Base-by-base conservation (phyloP, 768 basidiomycete genomes). In the Omphalotus guepiniiformis region DNA sequence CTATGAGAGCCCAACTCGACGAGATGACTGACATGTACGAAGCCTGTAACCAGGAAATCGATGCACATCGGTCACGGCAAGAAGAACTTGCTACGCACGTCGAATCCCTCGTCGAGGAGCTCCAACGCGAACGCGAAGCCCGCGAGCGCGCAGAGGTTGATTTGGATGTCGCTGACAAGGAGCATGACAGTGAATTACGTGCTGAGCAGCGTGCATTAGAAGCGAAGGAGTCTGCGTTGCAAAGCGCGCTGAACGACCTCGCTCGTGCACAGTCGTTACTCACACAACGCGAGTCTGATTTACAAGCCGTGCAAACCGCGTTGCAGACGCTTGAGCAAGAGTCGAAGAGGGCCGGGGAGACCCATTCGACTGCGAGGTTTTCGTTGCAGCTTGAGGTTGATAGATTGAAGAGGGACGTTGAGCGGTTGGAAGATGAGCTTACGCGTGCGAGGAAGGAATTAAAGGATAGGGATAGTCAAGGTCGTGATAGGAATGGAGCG, bases 301-400 rank as follows among this genome's bases (percentile, higher is more conserved):
- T 97, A 11, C 69, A 70, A 1, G 76, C 80, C 0, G 78, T 96
- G 2, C 88, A 96, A 57, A 64, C 64, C 6, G 83, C 83, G 0
- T 68, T 96, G n/a, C 76, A 80, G 53, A 64, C 71, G 1, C 64
- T 88, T 39, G 92, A 96, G 58, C 70, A 74, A 23, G 90, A 93
- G 63, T 81, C 83, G 19, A 84, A 85, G 66, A 75, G 81, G 48
- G 75, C 85, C 0, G 94, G 94, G 18, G 91, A 95, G 66, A 81
- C 83, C 11, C 87, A 88, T 57, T 85, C 86, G 0, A 85, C 83
- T 2, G 86, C 92, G 19, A 75, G 82, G 36, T 90, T 92, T 69
- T 88, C 88, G 0, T 68, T 97, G 26, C 90, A 96, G 62, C 77
- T 97, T 16, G 94, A 99, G 63, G 73, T 88, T 1, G 95, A 97